Evolutionary conservation across 371 early-diverging fungal species (phyloP).

Genomic region (Saksenaea vasiformis): DNA sequence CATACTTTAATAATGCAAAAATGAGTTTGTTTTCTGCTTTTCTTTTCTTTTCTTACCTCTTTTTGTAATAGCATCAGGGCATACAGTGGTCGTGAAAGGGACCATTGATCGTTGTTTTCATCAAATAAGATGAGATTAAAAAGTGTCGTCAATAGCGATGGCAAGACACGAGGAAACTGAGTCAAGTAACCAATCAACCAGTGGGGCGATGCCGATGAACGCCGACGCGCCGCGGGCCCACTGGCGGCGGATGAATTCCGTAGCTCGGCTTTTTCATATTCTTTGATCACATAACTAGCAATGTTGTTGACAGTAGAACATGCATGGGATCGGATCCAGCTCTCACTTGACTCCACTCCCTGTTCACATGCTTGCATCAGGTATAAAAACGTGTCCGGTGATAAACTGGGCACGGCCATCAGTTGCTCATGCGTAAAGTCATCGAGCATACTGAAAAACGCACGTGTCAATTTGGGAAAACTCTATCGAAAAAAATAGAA

Average conservation of each 20-base stretch:
- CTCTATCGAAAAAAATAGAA: slow-evolving; percentile 52
- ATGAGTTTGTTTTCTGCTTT: no score
- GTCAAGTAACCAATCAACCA: slow-evolving; percentile 58
- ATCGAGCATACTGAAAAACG: slow-evolving; percentile 66
- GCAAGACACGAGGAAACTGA: slow-evolving; percentile 60
- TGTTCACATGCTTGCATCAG: slow-evolving; percentile 66
- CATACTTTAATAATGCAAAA: slow-evolving; percentile 47
- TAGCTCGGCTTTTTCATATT: slow-evolving; percentile 49
- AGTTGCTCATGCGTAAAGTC: slow-evolving; percentile 68
- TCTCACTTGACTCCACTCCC: slow-evolving; percentile 57
- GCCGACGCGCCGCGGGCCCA: slow-evolving; percentile 6
- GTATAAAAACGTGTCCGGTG: slow-evolving; percentile 54
- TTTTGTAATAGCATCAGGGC: slow-evolving; percentile 75
- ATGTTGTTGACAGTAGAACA: slow-evolving; percentile 77
- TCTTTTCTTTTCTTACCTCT: slow-evolving; percentile 54
- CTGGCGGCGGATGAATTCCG: slow-evolving; percentile 9
- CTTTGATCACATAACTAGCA: slow-evolving; percentile 70
- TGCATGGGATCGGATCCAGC: slow-evolving; percentile 62
- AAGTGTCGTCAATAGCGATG: slow-evolving; percentile 62
- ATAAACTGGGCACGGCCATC: slow-evolving; percentile 56
- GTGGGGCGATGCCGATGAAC: slow-evolving; percentile 25
- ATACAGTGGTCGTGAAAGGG: slow-evolving; percentile 80
- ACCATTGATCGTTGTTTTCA: slow-evolving; percentile 81
- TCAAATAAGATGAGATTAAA: slow-evolving; percentile 81
- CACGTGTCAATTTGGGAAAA: slow-evolving; percentile 63